These are phyloP conservation scores for Saccharomyces mikatae DNA, from an alignment of 805 yeast species.

Conservation along the genomic window DNA sequence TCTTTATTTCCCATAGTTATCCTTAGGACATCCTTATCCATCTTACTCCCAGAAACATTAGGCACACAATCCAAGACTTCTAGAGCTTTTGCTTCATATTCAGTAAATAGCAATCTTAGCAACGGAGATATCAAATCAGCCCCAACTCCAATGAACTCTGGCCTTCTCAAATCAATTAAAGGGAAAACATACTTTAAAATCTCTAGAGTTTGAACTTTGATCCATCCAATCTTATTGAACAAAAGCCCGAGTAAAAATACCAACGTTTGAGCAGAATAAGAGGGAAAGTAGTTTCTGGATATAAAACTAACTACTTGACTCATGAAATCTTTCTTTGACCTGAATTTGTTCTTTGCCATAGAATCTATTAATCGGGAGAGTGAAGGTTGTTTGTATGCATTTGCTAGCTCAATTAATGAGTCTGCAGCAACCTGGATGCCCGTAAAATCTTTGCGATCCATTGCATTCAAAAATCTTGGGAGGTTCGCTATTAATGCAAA, in stretches of 20 bases:
- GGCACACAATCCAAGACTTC: conserved; percentile 84
- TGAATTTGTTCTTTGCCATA: conserved; percentile 65
- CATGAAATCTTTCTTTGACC: conserved; percentile 85
- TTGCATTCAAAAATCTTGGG: conserved; percentile 78
- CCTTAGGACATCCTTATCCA: conserved; percentile 85
- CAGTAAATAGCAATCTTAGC: conserved; percentile 69
- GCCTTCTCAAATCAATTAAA: conserved; percentile 62
- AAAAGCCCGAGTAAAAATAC: conserved; percentile 71
- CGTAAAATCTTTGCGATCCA: conserved; percentile 47
- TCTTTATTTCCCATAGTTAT: conserved; percentile 83
- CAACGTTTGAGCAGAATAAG: conserved; percentile 63
- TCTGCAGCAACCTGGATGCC: conserved; percentile 49
- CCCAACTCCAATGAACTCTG: conserved; percentile 81
- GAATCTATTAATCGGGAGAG: conserved; percentile 70
- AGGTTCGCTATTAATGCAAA: conserved; percentile 68
- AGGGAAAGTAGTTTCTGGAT: conserved; percentile 61
- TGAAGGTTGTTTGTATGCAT: conserved; percentile 43
- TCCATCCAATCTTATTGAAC: conserved; percentile 70
- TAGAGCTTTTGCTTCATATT: conserved; percentile 79
- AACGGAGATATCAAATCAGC: conserved; percentile 92
- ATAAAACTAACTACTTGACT: conserved; percentile 70
- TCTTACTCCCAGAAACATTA: conserved; percentile 78
- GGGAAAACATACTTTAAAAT: conserved; percentile 69
- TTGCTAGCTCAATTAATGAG: conserved; percentile 55
- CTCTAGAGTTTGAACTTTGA: conserved; percentile 71